Percentiles rank a stretch among this genome's conserved stretches.
Evolutionary conservation across 805 yeast species (phyloP).

Genomic region (Pichia nakasei): DNA sequence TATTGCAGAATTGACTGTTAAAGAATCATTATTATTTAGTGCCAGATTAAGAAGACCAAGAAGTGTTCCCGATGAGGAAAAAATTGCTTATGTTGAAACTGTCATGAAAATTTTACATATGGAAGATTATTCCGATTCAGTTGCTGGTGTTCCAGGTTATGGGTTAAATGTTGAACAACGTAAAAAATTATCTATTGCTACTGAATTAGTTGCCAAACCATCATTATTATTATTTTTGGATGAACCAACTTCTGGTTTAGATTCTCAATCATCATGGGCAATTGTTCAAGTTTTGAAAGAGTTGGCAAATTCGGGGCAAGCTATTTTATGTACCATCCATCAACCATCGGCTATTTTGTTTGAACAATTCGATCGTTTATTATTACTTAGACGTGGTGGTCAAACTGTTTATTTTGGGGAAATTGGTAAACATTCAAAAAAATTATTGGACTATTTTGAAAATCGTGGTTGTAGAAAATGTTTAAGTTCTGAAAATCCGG

Average conservation of each 20-base stretch:
- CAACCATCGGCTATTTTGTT: slow-evolving; percentile 41
- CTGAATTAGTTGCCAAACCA: slow-evolving; percentile 48
- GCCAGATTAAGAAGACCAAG: slow-evolving; percentile 40
- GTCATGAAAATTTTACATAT: slow-evolving; percentile 32
- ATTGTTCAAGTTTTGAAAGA: slow-evolving; percentile 42
- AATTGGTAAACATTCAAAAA: slow-evolving; percentile 36
- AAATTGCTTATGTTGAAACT: slow-evolving; percentile 35
- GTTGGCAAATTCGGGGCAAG: slow-evolving; percentile 45
- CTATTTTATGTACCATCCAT: slow-evolving; percentile 51
- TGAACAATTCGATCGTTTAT: slow-evolving; percentile 32
- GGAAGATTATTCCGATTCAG: slow-evolving; percentile 42
- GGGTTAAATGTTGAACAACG: slow-evolving; percentile 50
- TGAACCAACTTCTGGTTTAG: slow-evolving; percentile 55
- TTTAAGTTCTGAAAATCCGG: slow-evolving; percentile 55
- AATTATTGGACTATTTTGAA: slow-evolving; percentile 39
- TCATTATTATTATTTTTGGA: slow-evolving; percentile 44
- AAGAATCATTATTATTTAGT: slow-evolving; percentile 41
- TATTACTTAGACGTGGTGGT: slow-evolving; percentile 43
- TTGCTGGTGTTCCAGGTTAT: slow-evolving; percentile 37
- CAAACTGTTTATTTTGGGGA: slow-evolving; percentile 47
- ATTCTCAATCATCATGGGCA: slow-evolving; percentile 53
- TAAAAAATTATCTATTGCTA: slow-evolving; percentile 46
- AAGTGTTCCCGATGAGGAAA: slow-evolving; percentile 33
- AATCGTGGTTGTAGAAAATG: slow-evolving; percentile 57
- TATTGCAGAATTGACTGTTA: slow-evolving; percentile 40